A percentile compares a stretch with the other conserved stretches of the same genome.
These are phyloP conservation scores for Pseudotsuga menziesii DNA, from an alignment of 75 land plant species.

Conservation along the genomic window DNA sequence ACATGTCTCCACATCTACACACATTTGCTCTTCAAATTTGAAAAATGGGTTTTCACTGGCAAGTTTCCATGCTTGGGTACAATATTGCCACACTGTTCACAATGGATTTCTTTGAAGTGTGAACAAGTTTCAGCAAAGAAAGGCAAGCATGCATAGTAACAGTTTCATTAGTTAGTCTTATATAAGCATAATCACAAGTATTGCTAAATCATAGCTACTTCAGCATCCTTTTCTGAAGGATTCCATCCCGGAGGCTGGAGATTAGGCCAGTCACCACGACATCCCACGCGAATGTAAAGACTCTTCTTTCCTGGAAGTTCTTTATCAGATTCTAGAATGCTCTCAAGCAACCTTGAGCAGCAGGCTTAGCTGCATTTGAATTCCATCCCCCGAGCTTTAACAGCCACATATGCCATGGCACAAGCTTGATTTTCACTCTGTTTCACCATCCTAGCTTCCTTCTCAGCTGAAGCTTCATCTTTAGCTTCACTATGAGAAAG, in stretches of 20 bases:
- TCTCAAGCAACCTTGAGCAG: conserved; percentile 82
- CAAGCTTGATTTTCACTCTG: conserved; percentile 43
- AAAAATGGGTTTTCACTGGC: no score
- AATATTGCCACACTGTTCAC: no score
- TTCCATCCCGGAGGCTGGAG: conserved; percentile 91
- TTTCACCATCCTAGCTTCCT: conserved; percentile 56
- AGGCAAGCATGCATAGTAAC: no score
- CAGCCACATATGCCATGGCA: conserved; percentile 74
- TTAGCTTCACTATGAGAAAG: conserved; percentile 52
- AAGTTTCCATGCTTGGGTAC: no score
- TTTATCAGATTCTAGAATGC: conserved; percentile 79
- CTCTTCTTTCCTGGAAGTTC: conserved; percentile 92
- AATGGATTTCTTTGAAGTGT: no score
- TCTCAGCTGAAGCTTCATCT: conserved; percentile 76
- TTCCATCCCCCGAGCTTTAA: conserved; percentile 88
- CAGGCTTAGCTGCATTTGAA: conserved; percentile 39
- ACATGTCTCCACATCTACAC: no score
- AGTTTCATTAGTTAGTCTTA: no score
- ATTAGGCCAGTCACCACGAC: conserved; percentile 98
- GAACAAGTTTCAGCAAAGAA: no score
- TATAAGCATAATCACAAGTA: no score
- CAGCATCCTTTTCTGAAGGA: conserved; percentile 36
- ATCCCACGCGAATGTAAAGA: conserved; percentile 83
- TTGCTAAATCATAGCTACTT: neutral
- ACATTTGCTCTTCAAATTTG: no score